These are phyloP conservation scores for Magnolia kwangsiensis DNA, from an alignment of 164 flowering plant species.

Conservation along the genomic window DNA sequence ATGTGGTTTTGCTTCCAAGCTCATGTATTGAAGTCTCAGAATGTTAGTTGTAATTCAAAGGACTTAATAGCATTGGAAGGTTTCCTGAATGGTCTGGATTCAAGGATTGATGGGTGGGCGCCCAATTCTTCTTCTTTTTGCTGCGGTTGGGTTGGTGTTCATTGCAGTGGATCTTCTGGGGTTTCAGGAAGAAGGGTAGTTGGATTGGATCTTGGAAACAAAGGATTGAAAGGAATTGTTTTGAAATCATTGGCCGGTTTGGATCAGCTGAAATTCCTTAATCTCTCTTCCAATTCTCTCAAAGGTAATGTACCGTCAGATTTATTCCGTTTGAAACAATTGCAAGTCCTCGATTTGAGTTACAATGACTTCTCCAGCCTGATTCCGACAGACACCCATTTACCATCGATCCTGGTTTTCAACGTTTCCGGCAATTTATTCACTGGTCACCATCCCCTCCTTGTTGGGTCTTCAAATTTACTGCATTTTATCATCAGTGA, in stretches of 20 bases:
- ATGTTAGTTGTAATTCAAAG: constrained; percentile 10
- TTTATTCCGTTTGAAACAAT: constrained; percentile 47
- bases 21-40: constrained; percentile 8
- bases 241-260: constrained; percentile 46
- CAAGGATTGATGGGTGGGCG: constrained; percentile 9
- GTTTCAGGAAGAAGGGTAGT: constrained; percentile 31
- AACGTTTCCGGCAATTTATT: constrained; percentile 65
- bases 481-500: constrained; percentile 49
- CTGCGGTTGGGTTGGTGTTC: constrained; percentile 67
- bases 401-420: constrained; percentile 36
- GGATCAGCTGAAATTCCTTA: constrained; percentile 45
- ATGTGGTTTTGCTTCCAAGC: constrained; percentile 29
- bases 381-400: constrained; percentile 29
- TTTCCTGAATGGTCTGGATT: constrained; percentile 10
- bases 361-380: constrained; percentile 48
- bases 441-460: constrained; percentile 33
- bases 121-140: constrained; percentile 32
- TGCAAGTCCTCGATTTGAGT: constrained; percentile 73
- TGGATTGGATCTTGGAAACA: constrained; percentile 37
- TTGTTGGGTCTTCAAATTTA: constrained; percentile 37
- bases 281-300: constrained; percentile 64
- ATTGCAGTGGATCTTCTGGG: constrained; percentile 41
- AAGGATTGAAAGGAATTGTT: constrained; percentile 52
- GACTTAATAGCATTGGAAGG: constrained; percentile 18
- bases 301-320: constrained; percentile 47